Evolutionary conservation across 2,329 filamentous ascomycete genomes (phyloP), one percentile per base, ranked within the genome.

Genomic region (Botrytis hyacinthi): DNA sequence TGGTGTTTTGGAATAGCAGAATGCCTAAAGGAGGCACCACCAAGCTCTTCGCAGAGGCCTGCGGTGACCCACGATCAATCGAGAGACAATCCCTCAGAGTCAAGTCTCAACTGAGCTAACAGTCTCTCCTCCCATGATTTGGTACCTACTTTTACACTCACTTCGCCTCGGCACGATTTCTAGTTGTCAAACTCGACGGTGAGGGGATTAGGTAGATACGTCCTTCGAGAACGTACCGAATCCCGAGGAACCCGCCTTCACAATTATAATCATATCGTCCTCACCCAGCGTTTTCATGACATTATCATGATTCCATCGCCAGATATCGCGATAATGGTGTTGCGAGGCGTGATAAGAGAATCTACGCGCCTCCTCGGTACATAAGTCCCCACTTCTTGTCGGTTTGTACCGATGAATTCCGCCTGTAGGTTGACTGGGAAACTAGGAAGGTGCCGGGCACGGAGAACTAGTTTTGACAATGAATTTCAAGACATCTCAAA

Each of bases 261-360:
- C 14, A 57, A 18, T 29, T 9, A 29, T 5, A 57, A 32, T 29
- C 6, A 32, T 57, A 57, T 57, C 14, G n/a, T 57, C 51, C 7
- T 29, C 51, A 29, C 1, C n/a, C n/a, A 57, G n/a, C n/a, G 14
- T 29, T 57, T 57, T 32, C 51, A 32, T 57, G n/a, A 57, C 51
- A 57, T 18, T 57, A 57, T 57, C 51, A 57, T 29, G 51, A 32
- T 57, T 6, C n/a, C n/a, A 7, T 57, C 16, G 51, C n/a, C 6
- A 54, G 14, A 54, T 54, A 54, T 54, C 51, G 4, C 51, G 51
- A 57, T 57, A 57, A 18, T 29, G 51, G 51, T 29, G 51, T 29
- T 57, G 51, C 51, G 51, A 57, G 51, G 51, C 51, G 51, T 57
- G 51, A 57, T 57, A 57, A 57, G 51, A 57, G n/a, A 57, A 57